Base-by-base conservation (phyloP, 148 eudicot genomes). In the Persicaria maculosa region DNA sequence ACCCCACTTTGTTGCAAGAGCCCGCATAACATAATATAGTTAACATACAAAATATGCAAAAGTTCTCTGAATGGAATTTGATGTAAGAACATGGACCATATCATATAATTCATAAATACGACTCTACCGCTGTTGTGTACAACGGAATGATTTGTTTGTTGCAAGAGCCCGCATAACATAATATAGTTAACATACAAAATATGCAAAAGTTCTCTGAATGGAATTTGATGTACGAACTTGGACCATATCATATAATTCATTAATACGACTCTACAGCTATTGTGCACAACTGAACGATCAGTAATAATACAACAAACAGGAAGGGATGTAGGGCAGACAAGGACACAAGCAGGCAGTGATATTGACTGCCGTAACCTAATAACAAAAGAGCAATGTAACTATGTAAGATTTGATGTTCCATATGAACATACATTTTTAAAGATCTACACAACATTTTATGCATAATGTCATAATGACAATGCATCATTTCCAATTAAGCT, bases 251-350 rank as follows among this genome's bases (percentile, higher is more conserved):
- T 14, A 65, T 65, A 65, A 4, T 14, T 65, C 43, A 59, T 59
- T 3, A 20, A 25, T 59, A 14, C 25, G 10, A 59, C 6, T 25
- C 15, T 22, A 59, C 19, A 7, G 19, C 47, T 40, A 40, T 43
- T 65, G 45, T 65, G 17, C 70, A 65, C 40, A 31, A 31, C 40
- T 2, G 40, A 31, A 31, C 0, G 45, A 65, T 3, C 70, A 36
- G 44, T 17, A 7, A 58, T 58, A 19, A 7, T 20, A 58, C 8
- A 10, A 52, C 14, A 57, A 12, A 12, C 68, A 62, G 31, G 16
- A 62, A 62, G 44, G 16, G 68, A 22, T 9, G 25, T 62, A 62
- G 8, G 11, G 45, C 68, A 62, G 68, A 62, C 68, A 62, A 62
- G 68, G 68, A 62, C 16, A 12, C 44, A 58, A 17, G 64, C 6